Conservation (phyloP, 2,329 filamentous ascomycete genomes). For the Trichoderma sp. region DNA sequence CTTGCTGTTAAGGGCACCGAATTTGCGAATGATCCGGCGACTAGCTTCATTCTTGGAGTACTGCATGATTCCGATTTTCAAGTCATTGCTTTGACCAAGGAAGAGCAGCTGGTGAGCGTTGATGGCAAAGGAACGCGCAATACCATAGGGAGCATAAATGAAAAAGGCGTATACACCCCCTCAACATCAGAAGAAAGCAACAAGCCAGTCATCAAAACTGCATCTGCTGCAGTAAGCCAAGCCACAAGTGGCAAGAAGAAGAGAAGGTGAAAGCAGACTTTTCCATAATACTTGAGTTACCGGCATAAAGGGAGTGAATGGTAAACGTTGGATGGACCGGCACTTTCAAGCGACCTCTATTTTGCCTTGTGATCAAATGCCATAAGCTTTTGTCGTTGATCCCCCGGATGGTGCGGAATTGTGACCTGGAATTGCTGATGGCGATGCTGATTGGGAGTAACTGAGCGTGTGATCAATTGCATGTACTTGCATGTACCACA, state of each 20-base stretch:
- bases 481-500: neutral
- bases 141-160: neutral
- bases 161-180: neutral
- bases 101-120: neutral
- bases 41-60: neutral
- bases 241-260: neutral
- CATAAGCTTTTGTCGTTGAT: neutral
- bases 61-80: neutral
- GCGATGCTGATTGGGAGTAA: neutral
- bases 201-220: neutral
- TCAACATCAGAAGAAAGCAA: neutral
- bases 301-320: neutral
- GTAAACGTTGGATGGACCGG: neutral
- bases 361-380: neutral
- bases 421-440: neutral
- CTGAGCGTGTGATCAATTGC: neutral
- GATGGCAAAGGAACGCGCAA: neutral
- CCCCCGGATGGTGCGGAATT: neutral
- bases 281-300: neutral
- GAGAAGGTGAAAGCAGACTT: neutral
- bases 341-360: neutral
- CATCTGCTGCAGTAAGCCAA: neutral
- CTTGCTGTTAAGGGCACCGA: neutral
- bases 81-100: neutral
- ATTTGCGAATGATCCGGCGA: neutral